phyloP scores from a whole-genome alignment of 306 rosid species.

The Medicago truncatula region DNA sequence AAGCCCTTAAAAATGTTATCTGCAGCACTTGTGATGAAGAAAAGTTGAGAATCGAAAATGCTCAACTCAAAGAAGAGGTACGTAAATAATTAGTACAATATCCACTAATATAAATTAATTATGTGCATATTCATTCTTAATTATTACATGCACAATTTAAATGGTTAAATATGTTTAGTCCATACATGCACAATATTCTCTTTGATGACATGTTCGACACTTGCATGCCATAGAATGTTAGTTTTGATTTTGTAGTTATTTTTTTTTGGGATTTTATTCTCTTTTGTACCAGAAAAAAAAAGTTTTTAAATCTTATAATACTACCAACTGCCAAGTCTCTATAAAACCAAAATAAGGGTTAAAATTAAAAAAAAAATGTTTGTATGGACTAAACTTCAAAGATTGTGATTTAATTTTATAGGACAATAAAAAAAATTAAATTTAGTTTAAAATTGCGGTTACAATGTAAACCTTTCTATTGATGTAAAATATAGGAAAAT shows the following conservation, averaged over 20 bases:
- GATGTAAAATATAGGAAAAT: neutral
- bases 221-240: neutral
- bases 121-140: neutral
- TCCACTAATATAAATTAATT: neutral
- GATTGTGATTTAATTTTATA: neutral
- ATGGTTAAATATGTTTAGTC: neutral
- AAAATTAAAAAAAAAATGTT: neutral
- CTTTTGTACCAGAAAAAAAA: no score
- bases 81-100: neutral
- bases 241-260: no score
- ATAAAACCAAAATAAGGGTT: neutral
- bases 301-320: no score
- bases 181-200: neutral
- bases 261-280: no score
- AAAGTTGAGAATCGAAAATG: conserved; percentile 78
- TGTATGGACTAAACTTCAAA: neutral
- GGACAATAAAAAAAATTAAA: neutral
- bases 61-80: conserved; percentile 94
- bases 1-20: conserved; percentile 83
- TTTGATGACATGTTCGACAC: no score
- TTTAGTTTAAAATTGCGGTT: neutral
- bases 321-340: neutral
- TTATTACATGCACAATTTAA: neutral
- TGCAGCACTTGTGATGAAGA: conserved; percentile 96
- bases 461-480: no score